phyloP scores from a whole-genome alignment of 2,329 filamentous ascomycete genomes.

The Lasiodiplodia hormozganensis region DNA sequence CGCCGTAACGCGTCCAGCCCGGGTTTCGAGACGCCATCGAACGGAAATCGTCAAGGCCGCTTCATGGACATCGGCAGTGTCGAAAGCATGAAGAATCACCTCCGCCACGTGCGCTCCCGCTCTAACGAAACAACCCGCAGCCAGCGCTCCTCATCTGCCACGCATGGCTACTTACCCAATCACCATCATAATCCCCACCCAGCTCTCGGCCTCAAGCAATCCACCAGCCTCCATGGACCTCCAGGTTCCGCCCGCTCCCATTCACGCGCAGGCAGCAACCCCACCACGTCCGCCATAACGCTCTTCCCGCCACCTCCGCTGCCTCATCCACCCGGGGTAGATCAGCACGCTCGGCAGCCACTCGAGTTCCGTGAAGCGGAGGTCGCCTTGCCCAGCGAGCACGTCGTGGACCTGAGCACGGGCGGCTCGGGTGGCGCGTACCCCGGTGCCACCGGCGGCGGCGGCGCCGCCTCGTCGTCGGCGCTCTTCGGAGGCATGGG shows the following conservation, averaged over 20 bases:
- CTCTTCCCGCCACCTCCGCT: not conserved
- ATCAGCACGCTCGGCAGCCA: slow-evolving; percentile 31
- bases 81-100: slow-evolving; percentile 35
- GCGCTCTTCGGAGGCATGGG: slow-evolving; percentile 13
- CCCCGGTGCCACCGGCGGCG: not conserved
- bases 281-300: not conserved
- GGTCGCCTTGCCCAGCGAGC: slow-evolving; percentile 31
- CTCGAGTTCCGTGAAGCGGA: slow-evolving; percentile 48
- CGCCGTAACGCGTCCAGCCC: not conserved
- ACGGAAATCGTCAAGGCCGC: slow-evolving; percentile 30
- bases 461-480: not conserved
- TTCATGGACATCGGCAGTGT: slow-evolving; percentile 4
- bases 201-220: slow-evolving; percentile 5
- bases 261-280: slow-evolving; percentile 13
- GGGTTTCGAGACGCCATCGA: slow-evolving; percentile 39
- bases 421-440: slow-evolving; percentile 15
- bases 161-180: not conserved
- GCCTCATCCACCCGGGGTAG: not conserved
- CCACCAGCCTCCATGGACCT: not conserved
- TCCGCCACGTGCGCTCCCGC: slow-evolving; percentile 41
- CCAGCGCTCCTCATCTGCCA: slow-evolving; percentile 11
- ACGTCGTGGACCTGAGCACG: not conserved
- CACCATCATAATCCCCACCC: not conserved
- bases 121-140: slow-evolving; percentile 40
- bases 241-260: slow-evolving; percentile 5